Evolutionary conservation across 495 filamentous ascomycete species (phyloP).

Genomic region (Staphylotrichum longicolle): DNA sequence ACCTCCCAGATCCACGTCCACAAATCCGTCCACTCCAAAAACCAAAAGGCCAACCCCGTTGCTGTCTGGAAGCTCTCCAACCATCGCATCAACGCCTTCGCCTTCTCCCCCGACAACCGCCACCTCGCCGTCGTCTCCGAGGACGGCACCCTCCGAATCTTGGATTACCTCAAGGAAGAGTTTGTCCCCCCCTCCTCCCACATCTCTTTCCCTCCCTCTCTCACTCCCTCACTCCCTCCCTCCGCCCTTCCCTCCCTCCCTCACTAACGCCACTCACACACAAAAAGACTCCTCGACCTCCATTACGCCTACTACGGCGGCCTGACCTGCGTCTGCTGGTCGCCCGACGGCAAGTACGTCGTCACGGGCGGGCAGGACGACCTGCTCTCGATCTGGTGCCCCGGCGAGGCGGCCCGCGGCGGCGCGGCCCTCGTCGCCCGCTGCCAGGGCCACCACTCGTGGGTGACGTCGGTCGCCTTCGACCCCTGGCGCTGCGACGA

Average conservation of each 20-base stretch:
- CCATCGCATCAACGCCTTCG: constrained; percentile 81
- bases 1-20: constrained; percentile 56
- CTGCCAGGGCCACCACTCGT: constrained; percentile 89
- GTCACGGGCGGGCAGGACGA: constrained; percentile 96
- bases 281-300: constrained; percentile 68
- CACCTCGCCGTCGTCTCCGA: constrained; percentile 92
- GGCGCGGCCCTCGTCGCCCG: constrained; percentile 70
- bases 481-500: constrained; percentile 97
- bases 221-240: neutral
- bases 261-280: neutral
- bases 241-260: neutral
- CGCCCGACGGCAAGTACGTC: constrained; percentile 93
- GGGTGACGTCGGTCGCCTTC: constrained; percentile 90
- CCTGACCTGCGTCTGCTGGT: constrained; percentile 92
- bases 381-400: constrained; percentile 88
- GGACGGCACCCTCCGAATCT: constrained; percentile 82
- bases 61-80: constrained; percentile 88
- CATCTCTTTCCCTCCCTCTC: no score
- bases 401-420: constrained; percentile 58
- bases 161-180: constrained; percentile 91
- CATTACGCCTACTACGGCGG: constrained; percentile 92
- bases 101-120: constrained; percentile 80
- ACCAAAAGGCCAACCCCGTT: constrained; percentile 90
- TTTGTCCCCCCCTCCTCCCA: constrained; percentile 32
- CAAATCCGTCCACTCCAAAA: constrained; percentile 88